phyloP scores from a whole-genome alignment of 2,329 filamentous ascomycete genomes.

The Trichophyton mentagrophytes region DNA sequence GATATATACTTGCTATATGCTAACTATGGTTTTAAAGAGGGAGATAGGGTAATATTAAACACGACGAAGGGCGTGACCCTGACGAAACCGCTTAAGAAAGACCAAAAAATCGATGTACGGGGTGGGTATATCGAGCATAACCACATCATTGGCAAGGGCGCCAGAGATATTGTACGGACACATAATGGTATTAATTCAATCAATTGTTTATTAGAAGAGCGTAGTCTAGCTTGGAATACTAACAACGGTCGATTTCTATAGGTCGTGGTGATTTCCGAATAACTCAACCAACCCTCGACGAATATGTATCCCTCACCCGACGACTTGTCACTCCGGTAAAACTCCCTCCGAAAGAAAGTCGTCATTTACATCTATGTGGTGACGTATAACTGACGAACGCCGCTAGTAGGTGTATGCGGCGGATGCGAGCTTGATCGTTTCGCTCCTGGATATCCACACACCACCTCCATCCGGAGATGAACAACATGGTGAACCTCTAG shows the following conservation, averaged over 20 bases:
- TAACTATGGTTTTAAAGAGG: slow-evolving; percentile 22
- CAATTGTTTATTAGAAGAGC: neutral
- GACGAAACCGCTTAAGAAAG: slow-evolving; percentile 30
- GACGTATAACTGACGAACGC: neutral
- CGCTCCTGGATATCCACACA: slow-evolving; percentile 61
- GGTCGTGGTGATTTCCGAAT: slow-evolving; percentile 35
- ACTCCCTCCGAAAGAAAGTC: slow-evolving; percentile 3
- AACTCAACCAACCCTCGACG: slow-evolving; percentile 54
- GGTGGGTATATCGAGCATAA: slow-evolving; percentile 31
- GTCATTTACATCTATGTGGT: neutral
- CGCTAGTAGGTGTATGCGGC: slow-evolving; percentile 44
- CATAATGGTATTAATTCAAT: slow-evolving; percentile 30
- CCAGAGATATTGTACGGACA: slow-evolving; percentile 48
- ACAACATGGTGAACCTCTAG: slow-evolving; percentile 38
- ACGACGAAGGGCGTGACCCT: slow-evolving; percentile 28
- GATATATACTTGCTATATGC: neutral
- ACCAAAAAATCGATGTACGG: slow-evolving; percentile 25
- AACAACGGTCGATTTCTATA: neutral
- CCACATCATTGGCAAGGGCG: slow-evolving; percentile 51
- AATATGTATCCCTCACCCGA: slow-evolving; percentile 56
- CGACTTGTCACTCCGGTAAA: slow-evolving; percentile 63
- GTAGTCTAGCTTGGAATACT: neutral
- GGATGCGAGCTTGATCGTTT: slow-evolving; percentile 63
- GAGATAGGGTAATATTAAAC: slow-evolving; percentile 32
- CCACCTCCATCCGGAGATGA: slow-evolving; percentile 24